Base-by-base conservation (phyloP, 768 basidiomycete genomes). In the Megacollybia marginata region DNA sequence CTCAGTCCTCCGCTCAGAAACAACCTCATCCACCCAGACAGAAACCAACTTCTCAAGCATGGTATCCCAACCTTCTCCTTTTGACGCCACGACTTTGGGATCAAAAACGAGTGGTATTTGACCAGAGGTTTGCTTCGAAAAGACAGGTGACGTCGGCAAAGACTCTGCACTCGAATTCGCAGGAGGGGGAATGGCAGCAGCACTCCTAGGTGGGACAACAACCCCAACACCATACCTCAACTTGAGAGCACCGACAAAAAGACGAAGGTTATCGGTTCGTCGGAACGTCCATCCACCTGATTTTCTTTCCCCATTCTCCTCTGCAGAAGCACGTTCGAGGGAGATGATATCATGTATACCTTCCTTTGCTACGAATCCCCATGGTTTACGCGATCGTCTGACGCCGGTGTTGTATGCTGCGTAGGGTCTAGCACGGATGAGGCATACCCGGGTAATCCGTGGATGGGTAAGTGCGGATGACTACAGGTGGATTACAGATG, bases 221-320 rank as follows among this genome's bases (percentile, higher is more conserved):
- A 94, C 75, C 5, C 85, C 83, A 15, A 93, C 70, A 51, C 82
- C 70, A 57, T 93, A 94, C 16, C 92, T 83, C 23, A 93, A 68
- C 58, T 88, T 92, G 53, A 94, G 69, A 0, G 92, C 91, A 1
- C 87, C 92, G 42, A 80, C 83, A 85, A 88, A 94, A 18, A 92
- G 63, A 20, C 88, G 72, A 28, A 95, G 66, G 61, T 94, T 95
- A 64, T 94, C 92, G 2, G 82, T 88, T 49, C 91, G 68, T 52
- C 92, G 70, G 62, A 92, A 94, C 16, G 91, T 91, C 85, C 88
- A 91, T 0, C 83, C 80, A 52, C 72, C 76, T 65, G 74, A 79
- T 51, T 76, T 74, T 20, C 49, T 60, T 8, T 62, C 61, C 16
- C 61, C 59, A 11, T 58, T 64, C 40, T 72, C 69, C 4, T 60